Conservation (phyloP, 2,329 filamentous ascomycete genomes). For the Thielaviopsis punctulata region DNA sequence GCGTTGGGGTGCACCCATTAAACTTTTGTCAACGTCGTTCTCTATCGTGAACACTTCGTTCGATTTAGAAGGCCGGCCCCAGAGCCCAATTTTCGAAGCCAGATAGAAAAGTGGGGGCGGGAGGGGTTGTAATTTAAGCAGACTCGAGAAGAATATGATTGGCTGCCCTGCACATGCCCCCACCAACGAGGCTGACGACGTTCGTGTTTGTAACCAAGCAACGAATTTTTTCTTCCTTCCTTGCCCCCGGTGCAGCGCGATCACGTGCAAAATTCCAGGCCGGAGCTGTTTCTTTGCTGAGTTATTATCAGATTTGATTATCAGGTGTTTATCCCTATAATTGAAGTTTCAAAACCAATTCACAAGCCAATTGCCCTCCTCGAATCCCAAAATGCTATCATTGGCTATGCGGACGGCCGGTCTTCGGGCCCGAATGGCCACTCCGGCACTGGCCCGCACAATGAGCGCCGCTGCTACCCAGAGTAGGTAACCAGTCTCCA, state of each 20-base stretch:
- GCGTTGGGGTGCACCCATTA: too few relatives aligned
- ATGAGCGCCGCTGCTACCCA: slow-evolving; percentile 3
- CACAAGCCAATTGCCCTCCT: neutral
- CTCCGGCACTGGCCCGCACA: slow-evolving; percentile 1
- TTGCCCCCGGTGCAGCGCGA: neutral
- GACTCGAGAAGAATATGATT: neutral
- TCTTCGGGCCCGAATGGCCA: neutral
- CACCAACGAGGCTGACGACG: neutral
- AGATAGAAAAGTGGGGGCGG: neutral
- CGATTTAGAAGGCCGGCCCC: neutral
- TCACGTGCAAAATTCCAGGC: slow-evolving; percentile 1
- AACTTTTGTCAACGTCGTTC: too few relatives aligned
- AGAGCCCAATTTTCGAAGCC: neutral
- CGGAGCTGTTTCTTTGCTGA: too few relatives aligned
- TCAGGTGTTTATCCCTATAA: too few relatives aligned
- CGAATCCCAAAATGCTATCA: neutral
- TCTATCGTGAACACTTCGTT: too few relatives aligned
- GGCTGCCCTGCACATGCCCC: slow-evolving; percentile 4
- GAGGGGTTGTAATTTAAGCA: neutral
- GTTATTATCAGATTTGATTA: too few relatives aligned
- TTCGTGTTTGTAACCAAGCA: neutral
- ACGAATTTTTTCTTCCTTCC: neutral
- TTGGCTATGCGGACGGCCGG: slow-evolving; percentile 1
- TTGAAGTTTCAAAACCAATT: too few relatives aligned
- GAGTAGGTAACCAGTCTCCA: slow-evolving; percentile 1